Evolutionary conservation across 805 yeast species (phyloP).

Genomic region (Candida cerambycidarum): DNA sequence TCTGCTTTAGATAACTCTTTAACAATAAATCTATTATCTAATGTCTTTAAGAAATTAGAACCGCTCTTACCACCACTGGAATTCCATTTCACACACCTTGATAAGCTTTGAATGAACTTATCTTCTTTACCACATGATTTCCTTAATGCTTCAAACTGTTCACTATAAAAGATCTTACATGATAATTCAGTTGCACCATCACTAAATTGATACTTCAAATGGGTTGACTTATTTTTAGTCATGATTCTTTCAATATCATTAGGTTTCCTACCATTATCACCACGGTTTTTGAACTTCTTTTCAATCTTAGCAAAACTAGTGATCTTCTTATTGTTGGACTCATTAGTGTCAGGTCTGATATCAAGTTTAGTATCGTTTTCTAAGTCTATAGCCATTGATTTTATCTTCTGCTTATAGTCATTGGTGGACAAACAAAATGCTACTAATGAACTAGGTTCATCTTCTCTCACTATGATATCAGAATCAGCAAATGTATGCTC

Average conservation of each 20-base stretch:
- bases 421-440: constrained; percentile 87
- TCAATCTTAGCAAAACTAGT: constrained; percentile 41
- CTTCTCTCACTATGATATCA: constrained; percentile 90
- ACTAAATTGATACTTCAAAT: constrained; percentile 86
- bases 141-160: constrained; percentile 93
- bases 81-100: constrained; percentile 94
- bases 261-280: constrained; percentile 23
- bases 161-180: constrained; percentile 93
- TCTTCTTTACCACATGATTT: constrained; percentile 76
- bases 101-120: constrained; percentile 80
- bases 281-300: constrained; percentile 37
- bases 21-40: constrained; percentile 85
- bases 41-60: constrained; percentile 86
- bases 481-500: constrained; percentile 95
- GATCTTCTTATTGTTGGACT: constrained; percentile 31
- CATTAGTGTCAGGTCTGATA: constrained; percentile 5
- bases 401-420: constrained; percentile 72
- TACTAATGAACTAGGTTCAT: constrained; percentile 92
- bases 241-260: constrained; percentile 60
- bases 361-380: constrained; percentile 14
- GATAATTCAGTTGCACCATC: constrained; percentile 82
- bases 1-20: constrained; percentile 88
- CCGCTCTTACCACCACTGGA: constrained; percentile 97
- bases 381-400: constrained; percentile 21
- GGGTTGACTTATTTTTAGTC: constrained; percentile 83